These are phyloP conservation scores for Astragalus glycyphyllos DNA, from an alignment of 306 rosid genomes.

Conservation along the genomic window DNA sequence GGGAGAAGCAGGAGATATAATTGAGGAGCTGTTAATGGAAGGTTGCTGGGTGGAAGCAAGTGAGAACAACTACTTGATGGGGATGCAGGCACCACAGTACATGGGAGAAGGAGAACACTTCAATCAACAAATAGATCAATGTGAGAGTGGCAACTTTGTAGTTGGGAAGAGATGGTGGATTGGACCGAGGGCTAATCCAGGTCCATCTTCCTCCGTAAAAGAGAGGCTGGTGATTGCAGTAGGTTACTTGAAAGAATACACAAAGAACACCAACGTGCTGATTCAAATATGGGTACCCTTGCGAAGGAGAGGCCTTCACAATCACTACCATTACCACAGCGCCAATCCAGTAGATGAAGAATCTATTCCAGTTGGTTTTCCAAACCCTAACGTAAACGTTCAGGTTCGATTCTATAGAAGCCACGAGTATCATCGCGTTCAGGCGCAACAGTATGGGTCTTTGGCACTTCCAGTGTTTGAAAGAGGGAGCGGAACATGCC, in stretches of 20 bases:
- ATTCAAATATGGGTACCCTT: slow-evolving; percentile 70
- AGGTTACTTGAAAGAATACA: slow-evolving; percentile 52
- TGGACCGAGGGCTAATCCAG: slow-evolving; percentile 46
- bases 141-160: slow-evolving; percentile 4
- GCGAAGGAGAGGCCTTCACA: slow-evolving; percentile 14
- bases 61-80: slow-evolving; percentile 5
- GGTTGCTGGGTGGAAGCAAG: slow-evolving; percentile 63
- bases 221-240: slow-evolving; percentile 59
- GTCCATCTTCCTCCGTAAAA: slow-evolving; percentile 49
- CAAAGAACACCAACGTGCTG: slow-evolving; percentile 43
- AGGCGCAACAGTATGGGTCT: slow-evolving; percentile 42
- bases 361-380: background rate
- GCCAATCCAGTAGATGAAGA: background rate
- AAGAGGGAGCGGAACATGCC: slow-evolving; percentile 52
- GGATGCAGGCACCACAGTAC: background rate
- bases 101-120: background rate
- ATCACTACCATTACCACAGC: background rate
- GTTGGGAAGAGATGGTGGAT: slow-evolving; percentile 59
- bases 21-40: slow-evolving; percentile 50
- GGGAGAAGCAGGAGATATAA: slow-evolving; percentile 32
- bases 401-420: slow-evolving; percentile 50
- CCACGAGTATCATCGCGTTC: slow-evolving; percentile 49
- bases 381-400: slow-evolving; percentile 16
- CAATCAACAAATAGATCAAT: background rate
- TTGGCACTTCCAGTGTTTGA: slow-evolving; percentile 63